Base-by-base conservation (phyloP, 2,329 filamentous ascomycete genomes). In the Pseudophaeomoniella oleicola region DNA sequence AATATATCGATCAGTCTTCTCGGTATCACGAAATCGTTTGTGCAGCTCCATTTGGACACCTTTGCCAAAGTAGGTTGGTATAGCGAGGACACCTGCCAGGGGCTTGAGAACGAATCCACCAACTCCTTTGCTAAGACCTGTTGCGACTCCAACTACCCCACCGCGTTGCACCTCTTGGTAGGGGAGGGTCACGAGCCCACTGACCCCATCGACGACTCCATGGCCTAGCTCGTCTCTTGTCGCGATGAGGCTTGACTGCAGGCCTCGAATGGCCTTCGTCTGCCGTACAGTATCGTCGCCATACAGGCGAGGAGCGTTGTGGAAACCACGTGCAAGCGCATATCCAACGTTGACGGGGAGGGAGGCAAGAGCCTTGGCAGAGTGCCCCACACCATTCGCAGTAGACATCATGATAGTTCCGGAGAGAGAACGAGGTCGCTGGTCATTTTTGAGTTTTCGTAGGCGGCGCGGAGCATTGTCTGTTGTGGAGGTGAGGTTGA, bases 241-340 rank as follows among this genome's bases (percentile, higher is more conserved):
- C 9, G 59, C 62, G 15, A 56, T 52, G 5, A 51, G 44, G 3
- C 66, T 67, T 3, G 60, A 63, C 33, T 61, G 58, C 39, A 67
- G 58, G 5, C 64, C 67, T 3, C 57, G 63, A 34, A 71, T 60
- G 34, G 57, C 14, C 9, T 15, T 13, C 17, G 42, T 37, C 9
- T 43, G 49, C 5, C 65, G 55, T 17, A 68, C 60, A 2, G 63
- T 67, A 17, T 62, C 55, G 43, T 66, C 66, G 16, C 66, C 66
- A 42, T 71, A 72, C 2, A 72, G 53, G 16, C 61, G 63, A 3
- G 69, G 69, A 11, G 65, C 63, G 16, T 66, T 67, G 40, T 70
- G 67, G 38, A 71, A 64, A 4, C 69, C 69, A 42, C 71, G 65
- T 0, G 67, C 59, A 1, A 68, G 43, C 0, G 66, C 67, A 22